phyloP scores from a whole-genome alignment of 1,139 yeast genomes.

The Geotrichum reessii region DNA sequence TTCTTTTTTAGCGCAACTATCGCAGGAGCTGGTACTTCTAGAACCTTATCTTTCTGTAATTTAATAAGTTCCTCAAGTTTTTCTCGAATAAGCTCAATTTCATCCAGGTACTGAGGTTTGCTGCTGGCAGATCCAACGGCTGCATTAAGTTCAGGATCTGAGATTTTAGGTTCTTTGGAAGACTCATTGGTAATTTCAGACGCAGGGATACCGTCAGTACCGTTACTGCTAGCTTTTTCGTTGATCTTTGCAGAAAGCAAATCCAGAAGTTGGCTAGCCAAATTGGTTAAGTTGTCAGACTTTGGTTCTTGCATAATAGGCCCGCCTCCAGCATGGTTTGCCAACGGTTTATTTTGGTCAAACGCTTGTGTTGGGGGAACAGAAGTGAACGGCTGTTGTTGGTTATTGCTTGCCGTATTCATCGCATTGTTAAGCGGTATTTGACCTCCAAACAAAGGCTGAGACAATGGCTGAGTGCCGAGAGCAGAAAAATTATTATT shows the following conservation, averaged over 20 bases:
- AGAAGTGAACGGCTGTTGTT: not conserved
- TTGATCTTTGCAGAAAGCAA: slow-evolving; percentile 2
- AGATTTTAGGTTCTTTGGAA: not conserved
- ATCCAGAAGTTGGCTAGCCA: slow-evolving; percentile 4
- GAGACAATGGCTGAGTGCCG: not conserved
- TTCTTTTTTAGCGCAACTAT: not conserved
- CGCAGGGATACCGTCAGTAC: not conserved
- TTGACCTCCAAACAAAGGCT: not conserved
- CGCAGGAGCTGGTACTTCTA: not conserved
- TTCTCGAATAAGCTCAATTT: slow-evolving; percentile 6
- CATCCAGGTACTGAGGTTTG: not conserved
- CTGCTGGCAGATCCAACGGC: not conserved
- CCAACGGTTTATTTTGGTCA: not conserved
- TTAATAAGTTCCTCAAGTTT: slow-evolving; percentile 11
- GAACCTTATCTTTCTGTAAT: not conserved
- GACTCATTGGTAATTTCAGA: not conserved
- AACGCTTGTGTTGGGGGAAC: not conserved
- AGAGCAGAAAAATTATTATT: not conserved
- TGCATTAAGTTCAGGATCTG: not conserved
- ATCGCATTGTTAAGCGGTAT: not conserved
- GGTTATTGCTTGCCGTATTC: not conserved
- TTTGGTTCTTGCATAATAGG: not conserved
- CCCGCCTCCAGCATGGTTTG: not conserved
- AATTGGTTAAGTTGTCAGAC: not conserved
- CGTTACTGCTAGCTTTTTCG: not conserved